Evolutionary conservation across 2,329 filamentous ascomycete genomes (phyloP).

Genomic region (Diaporthe sp.): DNA sequence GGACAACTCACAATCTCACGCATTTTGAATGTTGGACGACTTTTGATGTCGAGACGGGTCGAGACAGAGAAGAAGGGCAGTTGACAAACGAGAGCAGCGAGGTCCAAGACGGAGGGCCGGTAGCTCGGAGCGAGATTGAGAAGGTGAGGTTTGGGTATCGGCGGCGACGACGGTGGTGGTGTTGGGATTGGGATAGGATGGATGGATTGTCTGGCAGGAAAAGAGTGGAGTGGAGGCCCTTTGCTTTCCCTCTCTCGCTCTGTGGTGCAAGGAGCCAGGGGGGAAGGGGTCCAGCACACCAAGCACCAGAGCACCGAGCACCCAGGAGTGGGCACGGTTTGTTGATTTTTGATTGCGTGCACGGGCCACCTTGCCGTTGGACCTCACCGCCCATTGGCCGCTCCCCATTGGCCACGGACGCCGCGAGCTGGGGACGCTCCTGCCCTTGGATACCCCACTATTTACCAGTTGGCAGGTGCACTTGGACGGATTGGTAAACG

Average conservation of each 20-base stretch:
- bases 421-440: slow-evolving; percentile 27
- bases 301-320: neutral
- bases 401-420: slow-evolving; percentile 24
- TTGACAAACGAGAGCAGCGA: slow-evolving; percentile 15
- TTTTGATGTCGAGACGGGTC: slow-evolving; percentile 22
- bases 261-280: slow-evolving; percentile 5
- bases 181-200: slow-evolving; percentile 20
- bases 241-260: neutral
- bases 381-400: slow-evolving; percentile 25
- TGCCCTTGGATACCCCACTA: slow-evolving; percentile 22
- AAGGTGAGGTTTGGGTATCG: slow-evolving; percentile 19
- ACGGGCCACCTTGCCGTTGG: neutral
- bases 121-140: slow-evolving; percentile 28
- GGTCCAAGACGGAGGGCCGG: slow-evolving; percentile 30
- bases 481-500: neutral
- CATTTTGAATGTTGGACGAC: slow-evolving; percentile 63
- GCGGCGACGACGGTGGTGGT: slow-evolving; percentile 12
- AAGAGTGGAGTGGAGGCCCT: slow-evolving; percentile 23
- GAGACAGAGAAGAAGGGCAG: slow-evolving; percentile 22
- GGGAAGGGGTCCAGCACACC: neutral
- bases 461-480: slow-evolving; percentile 29
- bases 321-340: slow-evolving; percentile 27
- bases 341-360: slow-evolving; percentile 34
- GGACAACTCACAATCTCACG: slow-evolving; percentile 75
- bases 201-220: slow-evolving; percentile 12